Evolutionary conservation across 73 alveolate species (phyloP), one percentile per base, ranked within the genome.

Genomic region (Paramecium sonneborni): DNA sequence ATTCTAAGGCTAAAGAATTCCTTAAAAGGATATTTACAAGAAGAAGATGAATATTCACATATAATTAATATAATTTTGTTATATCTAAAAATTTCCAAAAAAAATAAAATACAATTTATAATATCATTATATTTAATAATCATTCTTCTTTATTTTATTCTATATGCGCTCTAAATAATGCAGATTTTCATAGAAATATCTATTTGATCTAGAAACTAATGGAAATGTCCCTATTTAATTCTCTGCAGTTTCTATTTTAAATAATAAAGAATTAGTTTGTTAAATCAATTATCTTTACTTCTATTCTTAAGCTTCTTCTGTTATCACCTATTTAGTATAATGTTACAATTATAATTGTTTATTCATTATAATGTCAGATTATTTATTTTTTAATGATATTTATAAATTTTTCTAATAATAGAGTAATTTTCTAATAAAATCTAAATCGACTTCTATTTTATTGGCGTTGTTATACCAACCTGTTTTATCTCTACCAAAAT

Each of bases 371-470:
- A 43, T 39, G 23, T 79, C 90, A 18, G 35, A 20, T 46, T 79
- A 12, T 26, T 79, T 79, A 5, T 44, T 30, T 3, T 8, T 41
- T 41, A 8, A 6, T 23, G 76, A 20, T 9, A 26, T 24, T 46
- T 79, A 18, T 9, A 79, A 30, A 39, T 79, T 79, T 34, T 79
- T 79, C 24, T 79, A 24, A 18, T 79, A 79, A 79, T 79, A 79
- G 15, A 79, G 55, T 44, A 79, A 79, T 79, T 41, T 79, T 20
- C 90, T 38, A 12, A 79, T 44, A 44, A 79, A 79, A 23, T 79
- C 90, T 23, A 79, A 43, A 44, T 79, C 90, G n/a, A 20, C 6
- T 18, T 20, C 85, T 46, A 24, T 18, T 44, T 79, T 79, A 21
- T 79, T 23, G 1, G 41, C 55, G 41, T 79, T 79, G 41, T 79